These are phyloP conservation scores for Penicillium expansum DNA, from an alignment of 2,329 filamentous ascomycete genomes.

Conservation along the genomic window DNA sequence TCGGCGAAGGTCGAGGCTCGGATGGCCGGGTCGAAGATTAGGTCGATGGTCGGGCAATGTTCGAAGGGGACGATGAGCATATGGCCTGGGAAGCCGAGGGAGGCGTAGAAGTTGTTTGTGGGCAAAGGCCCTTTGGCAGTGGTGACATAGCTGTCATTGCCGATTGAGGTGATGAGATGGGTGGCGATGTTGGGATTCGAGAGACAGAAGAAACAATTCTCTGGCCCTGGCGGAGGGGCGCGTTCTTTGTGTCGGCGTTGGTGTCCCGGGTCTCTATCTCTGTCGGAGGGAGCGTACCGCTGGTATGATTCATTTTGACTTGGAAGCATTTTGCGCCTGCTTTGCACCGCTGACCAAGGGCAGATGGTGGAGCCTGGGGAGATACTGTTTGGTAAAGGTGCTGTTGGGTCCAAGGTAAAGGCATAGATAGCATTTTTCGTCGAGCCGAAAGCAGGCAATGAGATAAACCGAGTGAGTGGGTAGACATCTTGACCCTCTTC, in stretches of 20 bases:
- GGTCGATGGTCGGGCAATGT: conserved; percentile 71
- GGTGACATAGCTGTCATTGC: conserved; percentile 81
- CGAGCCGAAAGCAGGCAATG: conserved; percentile 70
- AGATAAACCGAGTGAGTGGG: conserved; percentile 82
- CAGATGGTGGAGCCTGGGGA: conserved; percentile 72
- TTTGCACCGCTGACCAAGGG: conserved; percentile 55
- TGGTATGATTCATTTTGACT: conserved; percentile 37
- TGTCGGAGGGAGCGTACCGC: conserved; percentile 41
- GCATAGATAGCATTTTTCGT: conserved; percentile 66
- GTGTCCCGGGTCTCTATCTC: conserved; percentile 29
- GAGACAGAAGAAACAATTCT: conserved; percentile 92
- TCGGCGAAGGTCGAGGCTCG: conserved; percentile 65
- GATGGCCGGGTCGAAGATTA: conserved; percentile 60
- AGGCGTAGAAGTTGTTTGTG: conserved; percentile 66
- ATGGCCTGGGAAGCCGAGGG: conserved; percentile 75
- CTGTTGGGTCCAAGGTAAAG: conserved; percentile 66
- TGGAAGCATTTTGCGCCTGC: conserved; percentile 57
- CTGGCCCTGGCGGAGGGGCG: conserved; percentile 59
- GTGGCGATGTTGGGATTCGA: conserved; percentile 79
- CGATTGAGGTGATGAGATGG: conserved; percentile 88
- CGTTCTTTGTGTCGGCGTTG: conserved; percentile 44
- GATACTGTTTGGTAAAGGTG: conserved; percentile 58
- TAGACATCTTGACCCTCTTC: conserved; percentile 52
- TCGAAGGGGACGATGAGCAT: conserved; percentile 86
- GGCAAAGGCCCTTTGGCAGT: conserved; percentile 88